phyloP scores from a whole-genome alignment of 768 basidiomycete species.

The Porpolomopsis calyptriformis region DNA sequence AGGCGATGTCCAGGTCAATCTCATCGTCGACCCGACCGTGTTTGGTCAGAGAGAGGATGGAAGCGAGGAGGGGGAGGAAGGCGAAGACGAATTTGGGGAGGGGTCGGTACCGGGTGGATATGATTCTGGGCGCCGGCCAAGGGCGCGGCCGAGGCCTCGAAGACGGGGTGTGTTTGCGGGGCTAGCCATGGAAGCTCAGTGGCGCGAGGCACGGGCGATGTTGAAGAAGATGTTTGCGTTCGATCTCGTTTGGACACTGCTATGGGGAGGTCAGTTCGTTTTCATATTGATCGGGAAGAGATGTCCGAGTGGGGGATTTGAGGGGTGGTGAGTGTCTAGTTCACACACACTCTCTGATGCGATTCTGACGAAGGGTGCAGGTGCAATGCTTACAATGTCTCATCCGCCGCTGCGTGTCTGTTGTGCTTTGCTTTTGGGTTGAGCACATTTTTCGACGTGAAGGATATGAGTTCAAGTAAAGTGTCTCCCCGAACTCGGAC shows the following conservation, averaged over 20 bases:
- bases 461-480: conserved; percentile 52
- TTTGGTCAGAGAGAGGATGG: conserved; percentile 33
- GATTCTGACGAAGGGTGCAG: conserved; percentile 22
- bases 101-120: conserved; percentile 28
- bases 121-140: conserved; percentile 16
- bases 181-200: conserved; percentile 52
- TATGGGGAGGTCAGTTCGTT: conserved; percentile 53
- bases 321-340: conserved; percentile 46
- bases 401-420: conserved; percentile 51
- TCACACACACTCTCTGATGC: background rate
- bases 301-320: conserved; percentile 51
- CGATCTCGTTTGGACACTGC: conserved; percentile 35
- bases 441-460: conserved; percentile 53
- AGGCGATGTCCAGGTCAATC: conserved; percentile 55
- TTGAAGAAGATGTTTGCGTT: conserved; percentile 41
- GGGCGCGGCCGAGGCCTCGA: conserved; percentile 24
- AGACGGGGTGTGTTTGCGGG: conserved; percentile 46
- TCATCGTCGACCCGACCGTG: conserved; percentile 58
- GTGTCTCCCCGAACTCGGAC: conserved; percentile 51
- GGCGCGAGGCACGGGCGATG: conserved; percentile 45
- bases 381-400: conserved; percentile 65
- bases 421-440: conserved; percentile 44
- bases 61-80: conserved; percentile 30
- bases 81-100: conserved; percentile 26
- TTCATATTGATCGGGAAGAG: conserved; percentile 49